Base-by-base conservation (phyloP, 2,329 filamentous ascomycete genomes). In the Dactylonectria macrodidyma region DNA sequence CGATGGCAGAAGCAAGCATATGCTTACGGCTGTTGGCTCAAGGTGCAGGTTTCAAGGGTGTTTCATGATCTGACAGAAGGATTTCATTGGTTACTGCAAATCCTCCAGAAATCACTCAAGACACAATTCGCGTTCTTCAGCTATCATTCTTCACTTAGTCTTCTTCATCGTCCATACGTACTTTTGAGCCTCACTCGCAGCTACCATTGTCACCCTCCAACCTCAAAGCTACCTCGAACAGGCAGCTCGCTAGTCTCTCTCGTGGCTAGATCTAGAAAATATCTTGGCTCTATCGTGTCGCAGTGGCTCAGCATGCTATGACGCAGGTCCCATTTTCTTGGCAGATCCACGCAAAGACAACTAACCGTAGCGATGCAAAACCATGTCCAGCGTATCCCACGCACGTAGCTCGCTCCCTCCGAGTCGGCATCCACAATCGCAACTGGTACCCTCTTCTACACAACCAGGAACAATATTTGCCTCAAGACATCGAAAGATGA, bases 401-500 rank as follows among this genome's bases (percentile, higher is more conserved):
- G 19, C 12, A 24, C 36, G 11, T n/a, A 41, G 22, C 2, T 12
- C n/a, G 24, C 50, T 14, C 30, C 48, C n/a, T 38, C 16, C 14
- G 50, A 47, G 19, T 4, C 22, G 7, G 58, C n/a, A 51, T 58
- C 63, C 63, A 41, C 63, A 61, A 50, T 57, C 56, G 19, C 58
- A n/a, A 51, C 63, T 26, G 56, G 19, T 36, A 24, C 55, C 59
- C 59, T 24, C 6, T 24, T 50, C 24, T 57, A 36, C 12, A 33
- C 30, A 55, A 22, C 24, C 41, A 44, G 16, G 12, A n/a, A 26
- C 22, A 34, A 19, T 24, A 59, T 54, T 61, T 61, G 26, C 59
- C 51, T 61, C 54, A 62, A 58, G n/a, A 48, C 14, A 62, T 62
- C 36, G 63, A 58, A 66, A 58, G 63, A 58, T 62, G 54, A 41